A percentile compares a stretch with the other conserved stretches of the same genome.
Conservation (phyloP, 1,139 yeast species). For the Lodderomyces metapsilosis region DNA sequence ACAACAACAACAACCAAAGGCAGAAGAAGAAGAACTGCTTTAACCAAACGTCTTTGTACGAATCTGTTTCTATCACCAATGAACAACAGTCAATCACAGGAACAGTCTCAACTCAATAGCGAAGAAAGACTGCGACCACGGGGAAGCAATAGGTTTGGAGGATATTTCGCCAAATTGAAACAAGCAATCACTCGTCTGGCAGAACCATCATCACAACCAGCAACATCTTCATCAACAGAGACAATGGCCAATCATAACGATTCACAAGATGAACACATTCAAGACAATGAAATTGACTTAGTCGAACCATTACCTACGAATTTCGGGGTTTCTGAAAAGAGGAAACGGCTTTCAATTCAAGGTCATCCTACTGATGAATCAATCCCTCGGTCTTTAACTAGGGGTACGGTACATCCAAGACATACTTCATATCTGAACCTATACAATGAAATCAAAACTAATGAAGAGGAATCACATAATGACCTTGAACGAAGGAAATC, state of each 20-base stretch:
- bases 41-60: not conserved
- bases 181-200: conserved; percentile 1
- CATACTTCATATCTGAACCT: conserved; percentile 25
- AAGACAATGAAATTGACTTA: conserved; percentile 8
- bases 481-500: conserved; percentile 29
- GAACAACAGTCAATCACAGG: not conserved
- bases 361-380: conserved; percentile 21
- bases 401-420: conserved; percentile 9
- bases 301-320: conserved; percentile 18
- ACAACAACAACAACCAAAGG: not conserved
- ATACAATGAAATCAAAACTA: conserved; percentile 22
- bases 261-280: not conserved
- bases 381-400: conserved; percentile 30
- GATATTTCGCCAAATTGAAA: conserved; percentile 4
- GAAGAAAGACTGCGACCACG: not conserved
- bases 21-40: too few relatives aligned
- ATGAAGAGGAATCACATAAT: conserved; percentile 26
- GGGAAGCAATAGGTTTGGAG: not conserved
- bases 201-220: not conserved
- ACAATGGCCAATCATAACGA: not conserved
- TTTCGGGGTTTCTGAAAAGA: conserved; percentile 27
- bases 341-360: conserved; percentile 29
- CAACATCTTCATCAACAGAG: not conserved
- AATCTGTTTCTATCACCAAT: not conserved
- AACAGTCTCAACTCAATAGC: not conserved